Conservation (phyloP, 2,329 filamentous ascomycete genomes). For the Claviceps lovelessii region DNA sequence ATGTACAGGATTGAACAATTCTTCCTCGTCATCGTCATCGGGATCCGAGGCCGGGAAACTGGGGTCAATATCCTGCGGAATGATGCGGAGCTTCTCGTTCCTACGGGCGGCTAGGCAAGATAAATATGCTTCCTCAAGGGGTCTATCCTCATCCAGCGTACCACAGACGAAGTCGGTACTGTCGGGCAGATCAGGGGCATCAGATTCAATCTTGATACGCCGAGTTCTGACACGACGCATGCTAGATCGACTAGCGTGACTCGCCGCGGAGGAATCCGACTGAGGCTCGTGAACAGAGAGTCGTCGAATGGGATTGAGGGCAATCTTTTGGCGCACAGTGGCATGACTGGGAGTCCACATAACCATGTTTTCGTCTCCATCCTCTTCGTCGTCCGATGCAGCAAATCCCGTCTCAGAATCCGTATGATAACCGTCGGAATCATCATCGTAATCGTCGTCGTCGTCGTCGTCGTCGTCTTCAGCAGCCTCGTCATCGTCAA, state of each 20-base stretch:
- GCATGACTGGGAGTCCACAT: slow-evolving; percentile 39
- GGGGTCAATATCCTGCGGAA: slow-evolving; percentile 95
- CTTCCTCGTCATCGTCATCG: slow-evolving; percentile 69
- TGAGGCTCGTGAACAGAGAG: slow-evolving; percentile 30
- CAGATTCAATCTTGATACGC: slow-evolving; percentile 19
- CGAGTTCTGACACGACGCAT: slow-evolving; percentile 14
- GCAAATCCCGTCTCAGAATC: slow-evolving; percentile 55
- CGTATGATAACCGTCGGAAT: slow-evolving; percentile 59
- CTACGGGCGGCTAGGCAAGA: slow-evolving; percentile 70
- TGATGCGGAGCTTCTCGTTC: slow-evolving; percentile 62
- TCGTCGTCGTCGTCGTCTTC: slow-evolving; percentile 35
- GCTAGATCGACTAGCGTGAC: slow-evolving; percentile 16
- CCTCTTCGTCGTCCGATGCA: slow-evolving; percentile 53
- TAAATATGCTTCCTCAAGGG: slow-evolving; percentile 85
- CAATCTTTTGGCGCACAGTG: slow-evolving; percentile 22
- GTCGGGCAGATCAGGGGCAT: slow-evolving; percentile 76
- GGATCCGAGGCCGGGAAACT: slow-evolving; percentile 92
- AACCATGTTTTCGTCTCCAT: slow-evolving; percentile 49
- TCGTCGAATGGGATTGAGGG: slow-evolving; percentile 19
- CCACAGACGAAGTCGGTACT: slow-evolving; percentile 99
- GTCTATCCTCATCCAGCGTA: slow-evolving; percentile 87
- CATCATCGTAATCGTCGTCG: slow-evolving; percentile 41
- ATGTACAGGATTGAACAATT: slow-evolving; percentile 41
- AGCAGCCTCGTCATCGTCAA: slow-evolving; percentile 33
- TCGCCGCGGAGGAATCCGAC: slow-evolving; percentile 48